Conservation (phyloP, 192 early-diverging fungal species). For the Neocallimastix lanati region DNA sequence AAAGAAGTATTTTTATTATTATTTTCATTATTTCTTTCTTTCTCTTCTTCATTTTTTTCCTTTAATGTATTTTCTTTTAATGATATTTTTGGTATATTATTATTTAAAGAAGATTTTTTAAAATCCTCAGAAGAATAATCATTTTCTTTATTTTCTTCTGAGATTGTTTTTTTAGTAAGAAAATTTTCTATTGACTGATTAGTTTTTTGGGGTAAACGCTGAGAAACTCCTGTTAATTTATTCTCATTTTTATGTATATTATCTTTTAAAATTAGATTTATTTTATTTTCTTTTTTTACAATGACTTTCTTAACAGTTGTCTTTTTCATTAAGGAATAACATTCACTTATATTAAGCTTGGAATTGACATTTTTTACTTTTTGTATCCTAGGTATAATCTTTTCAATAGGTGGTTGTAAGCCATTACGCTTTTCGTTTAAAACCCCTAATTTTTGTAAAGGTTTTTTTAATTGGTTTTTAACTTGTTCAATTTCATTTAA, state of each 20-base stretch:
- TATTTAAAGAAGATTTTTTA: not conserved
- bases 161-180: not conserved
- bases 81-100: not conserved
- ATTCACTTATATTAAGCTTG: not conserved
- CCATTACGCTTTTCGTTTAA: not conserved
- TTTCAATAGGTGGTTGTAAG: not conserved
- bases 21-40: not conserved
- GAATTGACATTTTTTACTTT: not conserved
- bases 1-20: not conserved
- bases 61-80: not conserved
- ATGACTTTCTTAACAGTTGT: not conserved
- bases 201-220: not conserved
- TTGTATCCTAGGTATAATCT: not conserved
- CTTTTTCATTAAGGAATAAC: not conserved
- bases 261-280: not conserved
- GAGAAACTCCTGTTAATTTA: not conserved
- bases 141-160: not conserved
- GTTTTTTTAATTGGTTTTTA: not conserved
- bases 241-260: not conserved
- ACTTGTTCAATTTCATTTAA: not conserved
- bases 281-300: not conserved
- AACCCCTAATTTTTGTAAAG: not conserved
- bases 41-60: not conserved
- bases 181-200: not conserved
- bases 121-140: not conserved